Percentiles rank a stretch among this genome's conserved stretches.
These are phyloP conservation scores for Euphorbia pulcherrima DNA, from an alignment of 345 rosid species.

Conservation along the genomic window DNA sequence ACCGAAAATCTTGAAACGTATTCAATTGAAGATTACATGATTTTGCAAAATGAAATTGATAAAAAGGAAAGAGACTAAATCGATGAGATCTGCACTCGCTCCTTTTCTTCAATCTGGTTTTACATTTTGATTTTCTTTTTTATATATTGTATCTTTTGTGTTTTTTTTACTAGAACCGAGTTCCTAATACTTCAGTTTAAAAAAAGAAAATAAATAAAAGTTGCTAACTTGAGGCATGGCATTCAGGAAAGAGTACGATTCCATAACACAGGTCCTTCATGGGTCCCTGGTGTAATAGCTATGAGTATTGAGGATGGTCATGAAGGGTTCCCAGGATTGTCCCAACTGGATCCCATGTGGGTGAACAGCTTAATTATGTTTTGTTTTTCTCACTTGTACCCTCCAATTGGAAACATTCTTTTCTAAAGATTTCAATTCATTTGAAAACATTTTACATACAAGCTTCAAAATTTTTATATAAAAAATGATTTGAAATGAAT, in stretches of 20 bases:
- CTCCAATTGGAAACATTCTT: too few relatives aligned
- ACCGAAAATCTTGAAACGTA: too few relatives aligned
- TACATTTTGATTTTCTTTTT: neutral
- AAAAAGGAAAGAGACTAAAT: too few relatives aligned
- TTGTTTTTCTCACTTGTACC: neutral
- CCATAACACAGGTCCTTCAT: conserved; percentile 70
- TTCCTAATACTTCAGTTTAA: too few relatives aligned
- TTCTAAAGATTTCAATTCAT: too few relatives aligned
- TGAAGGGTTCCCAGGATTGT: conserved; percentile 49
- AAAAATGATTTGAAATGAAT: too few relatives aligned
- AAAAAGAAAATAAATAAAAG: neutral
- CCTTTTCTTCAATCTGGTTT: neutral
- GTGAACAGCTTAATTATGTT: conserved; percentile 19
- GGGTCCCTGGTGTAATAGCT: conserved; percentile 69
- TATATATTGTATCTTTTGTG: neutral
- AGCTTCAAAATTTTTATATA: too few relatives aligned
- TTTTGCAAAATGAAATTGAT: too few relatives aligned
- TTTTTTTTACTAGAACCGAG: neutral
- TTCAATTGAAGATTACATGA: too few relatives aligned
- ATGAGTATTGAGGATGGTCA: conserved; percentile 89
- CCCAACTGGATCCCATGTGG: conserved; percentile 69
- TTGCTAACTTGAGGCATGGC: conserved; percentile 9
- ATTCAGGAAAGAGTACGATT: conserved; percentile 62
- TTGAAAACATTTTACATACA: too few relatives aligned
- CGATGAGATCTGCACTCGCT: neutral